phyloP scores from a whole-genome alignment of 1,284 basidiomycete genomes.

The Gymnopus androsaceus region DNA sequence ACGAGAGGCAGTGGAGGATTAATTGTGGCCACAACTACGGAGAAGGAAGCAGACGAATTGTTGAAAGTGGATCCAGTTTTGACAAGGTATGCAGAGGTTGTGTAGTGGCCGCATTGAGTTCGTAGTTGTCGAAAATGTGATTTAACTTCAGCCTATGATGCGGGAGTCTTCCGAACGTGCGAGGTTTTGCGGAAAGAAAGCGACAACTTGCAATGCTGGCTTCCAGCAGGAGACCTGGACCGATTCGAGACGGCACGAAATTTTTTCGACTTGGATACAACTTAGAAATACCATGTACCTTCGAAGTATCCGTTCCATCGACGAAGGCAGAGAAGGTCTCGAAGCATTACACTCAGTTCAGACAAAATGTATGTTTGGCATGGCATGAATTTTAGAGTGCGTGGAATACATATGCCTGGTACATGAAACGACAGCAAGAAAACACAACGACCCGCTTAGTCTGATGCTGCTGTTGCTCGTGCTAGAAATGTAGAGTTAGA shows the following conservation, averaged over 20 bases:
- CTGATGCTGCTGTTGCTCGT: conserved; percentile 62
- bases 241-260: too few species aligned
- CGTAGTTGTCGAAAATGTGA: too few species aligned
- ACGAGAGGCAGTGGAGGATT: too few species aligned
- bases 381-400: conserved; percentile 26
- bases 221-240: too few species aligned
- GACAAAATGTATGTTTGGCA: not conserved
- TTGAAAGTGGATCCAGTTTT: conserved; percentile 8
- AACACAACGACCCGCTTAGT: conserved; percentile 44
- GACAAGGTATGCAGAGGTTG: conserved; percentile 4
- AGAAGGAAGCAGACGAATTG: conserved; percentile 9
- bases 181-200: too few species aligned
- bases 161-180: too few species aligned
- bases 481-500: conserved; percentile 38
- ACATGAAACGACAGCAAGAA: conserved; percentile 25
- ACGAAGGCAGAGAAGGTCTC: not conserved
- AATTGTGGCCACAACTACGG: conserved; percentile 5
- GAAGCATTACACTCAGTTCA: not conserved
- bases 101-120: too few species aligned
- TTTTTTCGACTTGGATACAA: too few species aligned
- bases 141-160: too few species aligned
- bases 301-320: too few species aligned
- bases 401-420: conserved; percentile 53
- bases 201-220: too few species aligned
- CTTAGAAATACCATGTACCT: too few species aligned